Base-by-base conservation (phyloP, 1,284 basidiomycete species). In the Acaromyces ingoldii region DNA sequence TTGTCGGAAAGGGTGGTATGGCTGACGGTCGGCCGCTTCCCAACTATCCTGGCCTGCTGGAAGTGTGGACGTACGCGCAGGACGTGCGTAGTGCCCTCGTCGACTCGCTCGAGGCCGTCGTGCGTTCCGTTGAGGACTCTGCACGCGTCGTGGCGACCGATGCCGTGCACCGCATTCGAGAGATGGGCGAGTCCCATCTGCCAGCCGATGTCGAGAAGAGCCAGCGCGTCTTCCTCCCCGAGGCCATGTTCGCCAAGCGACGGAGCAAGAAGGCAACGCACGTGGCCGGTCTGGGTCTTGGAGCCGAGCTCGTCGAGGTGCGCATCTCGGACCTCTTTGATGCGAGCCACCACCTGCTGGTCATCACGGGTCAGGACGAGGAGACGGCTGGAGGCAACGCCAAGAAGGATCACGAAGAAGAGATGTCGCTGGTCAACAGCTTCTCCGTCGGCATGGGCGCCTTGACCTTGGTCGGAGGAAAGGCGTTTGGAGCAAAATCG, bases 161-260 rank as follows among this genome's bases (percentile, higher is more conserved):
- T 4, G 85, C 88, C 39, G 88, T 98, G 10, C 80, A 81, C 60
- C 84, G 96, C 53, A 79, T 76, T 36, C 57, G 80, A 44, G 78
- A 81, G 26, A 78, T 95, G 6, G 91, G 85, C 25, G 86, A 92
- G 59, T 80, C 80, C 54, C 84, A 89, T 76, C 82, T 97, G 9
- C 91, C 92, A 0, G 81, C 52, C 10, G 50, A 65, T 26, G 57
- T 51, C 2, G 59, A 68, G 47, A 56, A 60, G 40, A 57, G 62
- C 4, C 51, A 65, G 46, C 81, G 91, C 7, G 84, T 92, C 10
- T 98, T 99, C 80, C 85, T 91, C 78, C 89, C 93, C 10, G 86
- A 92, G 70, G 91, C 89, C 17, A 98, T 99, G 95, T 99, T 98
- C 78, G 34, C 72, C 80, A 40, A 81, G 80, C 58, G 84, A 80